A percentile compares a stretch with the other conserved stretches of the same genome.
Evolutionary conservation across 2,329 filamentous ascomycete species (phyloP).

Genomic region (Curvularia verruculosa): DNA sequence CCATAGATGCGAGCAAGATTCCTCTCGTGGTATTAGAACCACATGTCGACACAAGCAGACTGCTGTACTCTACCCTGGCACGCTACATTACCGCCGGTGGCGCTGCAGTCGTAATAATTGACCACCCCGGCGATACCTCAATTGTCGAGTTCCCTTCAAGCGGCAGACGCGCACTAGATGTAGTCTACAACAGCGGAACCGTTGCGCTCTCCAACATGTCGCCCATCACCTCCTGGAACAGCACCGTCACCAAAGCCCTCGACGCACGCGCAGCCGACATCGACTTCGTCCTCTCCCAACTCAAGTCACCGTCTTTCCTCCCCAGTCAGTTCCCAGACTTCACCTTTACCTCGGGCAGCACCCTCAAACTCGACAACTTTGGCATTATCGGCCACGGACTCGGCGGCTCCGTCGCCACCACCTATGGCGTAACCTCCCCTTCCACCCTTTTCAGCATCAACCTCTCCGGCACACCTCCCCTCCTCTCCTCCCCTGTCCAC

Average conservation of each 20-base stretch:
- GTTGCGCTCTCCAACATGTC: constrained; percentile 24
- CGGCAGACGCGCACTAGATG: constrained; percentile 14
- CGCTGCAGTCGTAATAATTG: constrained; percentile 56
- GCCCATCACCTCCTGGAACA: constrained; percentile 24
- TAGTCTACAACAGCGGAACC: constrained; percentile 31
- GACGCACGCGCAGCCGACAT: constrained; percentile 27
- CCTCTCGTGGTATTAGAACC: constrained; percentile 53
- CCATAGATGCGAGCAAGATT: constrained; percentile 16
- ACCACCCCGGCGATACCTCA: constrained; percentile 56
- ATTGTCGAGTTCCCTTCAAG: constrained; percentile 52
- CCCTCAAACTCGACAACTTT: constrained; percentile 16
- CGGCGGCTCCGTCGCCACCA: constrained; percentile 36
- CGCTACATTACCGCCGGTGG: constrained; percentile 56
- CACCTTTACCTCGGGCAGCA: constrained; percentile 11
- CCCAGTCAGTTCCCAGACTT: constrained; percentile 17
- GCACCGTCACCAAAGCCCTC: constrained; percentile 20
- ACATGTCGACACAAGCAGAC: constrained; percentile 53
- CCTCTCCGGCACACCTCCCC: constrained; percentile 30
- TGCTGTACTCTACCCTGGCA: constrained; percentile 54
- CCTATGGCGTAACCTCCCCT: constrained; percentile 5
- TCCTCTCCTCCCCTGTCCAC: constrained; percentile 8
- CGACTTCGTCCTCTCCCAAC: constrained; percentile 22
- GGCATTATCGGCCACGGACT: constrained; percentile 37
- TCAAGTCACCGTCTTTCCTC: constrained; percentile 11
- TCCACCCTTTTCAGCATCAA: constrained; percentile 28